Evolutionary conservation across 257 asterid genomes (phyloP), one percentile per base, ranked within the genome.

Genomic region (Fraxinus quadrangulata): DNA sequence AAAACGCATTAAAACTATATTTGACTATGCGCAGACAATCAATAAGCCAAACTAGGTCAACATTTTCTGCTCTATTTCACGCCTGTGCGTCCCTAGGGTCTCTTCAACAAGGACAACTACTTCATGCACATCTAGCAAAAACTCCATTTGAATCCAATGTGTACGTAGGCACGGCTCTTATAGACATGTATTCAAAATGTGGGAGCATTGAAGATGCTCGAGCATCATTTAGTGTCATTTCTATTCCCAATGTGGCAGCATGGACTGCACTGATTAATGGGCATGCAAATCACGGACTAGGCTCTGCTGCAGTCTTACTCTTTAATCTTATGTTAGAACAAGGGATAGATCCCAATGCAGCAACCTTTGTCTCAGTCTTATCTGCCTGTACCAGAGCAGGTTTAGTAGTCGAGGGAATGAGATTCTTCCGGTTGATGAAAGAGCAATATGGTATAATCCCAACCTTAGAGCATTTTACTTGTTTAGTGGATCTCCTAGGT

Each of bases 111-210:
- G 98, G 98, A 30, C 81, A 59, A 71, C 70, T 86, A 69, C 82
- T 92, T 63, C 98, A 94, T 30, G 78, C 89, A 70, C 91, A 89
- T 77, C 37, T 91, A 54, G 85, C 71, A 28, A 94, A 92, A 83
- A 90, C 97, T 23, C 87, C 96, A 2, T 94, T 92, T 31, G 87
- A 88, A 75, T 81, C 85, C 49, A 77, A 84, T 74, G 85, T 85
- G 13, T 87, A 84, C 72, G 91, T 89, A 23, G 97, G 90, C 59
- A 89, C 98, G 24, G 89, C 97, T 66, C 93, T 94, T 1, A 80
- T 87, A 39, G 94, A 92, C 84, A 92, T 94, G 97, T 94, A 94
- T 77, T 84, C 97, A 63, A 94, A 89, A 84, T 89, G 97, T 77
- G 97, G 98, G 74, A 89, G 91, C 91, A 84, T 94, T 67, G 61